A percentile compares a stretch with the other conserved stretches of the same genome.
Conservation (phyloP, 306 rosid species). For the Inga laurina region DNA sequence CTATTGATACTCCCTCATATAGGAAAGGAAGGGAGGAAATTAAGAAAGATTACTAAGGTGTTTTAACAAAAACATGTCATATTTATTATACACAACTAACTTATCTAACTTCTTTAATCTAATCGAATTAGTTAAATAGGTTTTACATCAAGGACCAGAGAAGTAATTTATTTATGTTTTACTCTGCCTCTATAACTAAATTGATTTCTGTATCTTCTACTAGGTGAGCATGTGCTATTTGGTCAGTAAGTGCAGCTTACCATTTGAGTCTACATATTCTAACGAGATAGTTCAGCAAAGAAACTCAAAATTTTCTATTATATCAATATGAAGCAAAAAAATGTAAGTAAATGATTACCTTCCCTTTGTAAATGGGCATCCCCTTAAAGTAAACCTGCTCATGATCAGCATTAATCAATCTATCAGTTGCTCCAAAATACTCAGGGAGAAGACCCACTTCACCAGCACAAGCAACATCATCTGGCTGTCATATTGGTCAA, state of each 20-base stretch:
- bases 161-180: background rate
- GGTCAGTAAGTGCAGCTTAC: background rate
- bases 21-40: too few species aligned
- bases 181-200: background rate
- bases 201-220: background rate
- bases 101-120: too few species aligned
- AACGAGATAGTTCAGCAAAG: background rate
- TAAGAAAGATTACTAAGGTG: too few species aligned
- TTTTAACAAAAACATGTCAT: too few species aligned
- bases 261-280: background rate
- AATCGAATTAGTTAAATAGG: too few species aligned
- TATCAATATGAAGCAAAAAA: background rate
- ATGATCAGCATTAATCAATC: slow-evolving; percentile 76
- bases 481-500: slow-evolving; percentile 57
- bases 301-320: slow-evolving; percentile 14
- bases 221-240: background rate
- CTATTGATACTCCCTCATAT: too few species aligned
- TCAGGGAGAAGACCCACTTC: slow-evolving; percentile 73
- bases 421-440: slow-evolving; percentile 67
- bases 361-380: slow-evolving; percentile 76
- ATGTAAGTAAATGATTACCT: slow-evolving; percentile 46
- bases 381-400: slow-evolving; percentile 76
- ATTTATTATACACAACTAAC: too few species aligned
- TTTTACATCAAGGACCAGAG: too few species aligned
- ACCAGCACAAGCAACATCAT: slow-evolving; percentile 70